A percentile compares a stretch with the other conserved stretches of the same genome.
phyloP scores from a whole-genome alignment of 148 eudicot species.

The Drosera capensis region DNA sequence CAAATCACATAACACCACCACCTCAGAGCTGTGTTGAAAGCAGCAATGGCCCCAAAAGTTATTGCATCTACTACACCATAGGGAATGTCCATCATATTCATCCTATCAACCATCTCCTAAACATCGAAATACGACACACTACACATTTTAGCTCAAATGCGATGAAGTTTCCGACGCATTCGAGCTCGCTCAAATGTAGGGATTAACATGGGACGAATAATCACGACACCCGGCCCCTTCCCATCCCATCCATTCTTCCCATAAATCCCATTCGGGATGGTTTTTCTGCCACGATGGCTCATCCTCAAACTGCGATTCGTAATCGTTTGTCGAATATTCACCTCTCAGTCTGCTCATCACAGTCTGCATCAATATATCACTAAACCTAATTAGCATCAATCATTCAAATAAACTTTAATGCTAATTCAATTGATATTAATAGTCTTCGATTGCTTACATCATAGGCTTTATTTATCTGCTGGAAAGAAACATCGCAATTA shows the following conservation, averaged over 20 bases:
- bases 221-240: constrained; percentile 78
- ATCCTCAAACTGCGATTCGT: constrained; percentile 3
- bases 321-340: constrained; percentile 14
- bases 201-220: constrained; percentile 61
- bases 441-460: constrained; percentile 32
- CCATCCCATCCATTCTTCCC: constrained; percentile 95
- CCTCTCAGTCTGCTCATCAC: constrained; percentile 51
- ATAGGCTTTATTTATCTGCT: constrained; percentile 72
- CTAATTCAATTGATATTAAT: not conserved
- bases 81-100: no score
- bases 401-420: not conserved
- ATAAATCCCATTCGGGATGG: constrained; percentile 53
- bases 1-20: no score
- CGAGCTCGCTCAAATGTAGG: constrained; percentile 34
- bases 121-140: no score
- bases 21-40: no score
- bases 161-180: no score
- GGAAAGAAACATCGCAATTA: constrained; percentile 50
- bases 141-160: no score
- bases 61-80: no score
- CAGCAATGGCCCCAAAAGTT: no score
- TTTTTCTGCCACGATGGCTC: constrained; percentile 32
- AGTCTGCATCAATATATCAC: constrained; percentile 17
- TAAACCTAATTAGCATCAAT: not conserved
- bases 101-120: no score